These are phyloP conservation scores for Haplosporangium gracile DNA, from an alignment of 192 early-diverging fungal genomes.

Conservation along the genomic window DNA sequence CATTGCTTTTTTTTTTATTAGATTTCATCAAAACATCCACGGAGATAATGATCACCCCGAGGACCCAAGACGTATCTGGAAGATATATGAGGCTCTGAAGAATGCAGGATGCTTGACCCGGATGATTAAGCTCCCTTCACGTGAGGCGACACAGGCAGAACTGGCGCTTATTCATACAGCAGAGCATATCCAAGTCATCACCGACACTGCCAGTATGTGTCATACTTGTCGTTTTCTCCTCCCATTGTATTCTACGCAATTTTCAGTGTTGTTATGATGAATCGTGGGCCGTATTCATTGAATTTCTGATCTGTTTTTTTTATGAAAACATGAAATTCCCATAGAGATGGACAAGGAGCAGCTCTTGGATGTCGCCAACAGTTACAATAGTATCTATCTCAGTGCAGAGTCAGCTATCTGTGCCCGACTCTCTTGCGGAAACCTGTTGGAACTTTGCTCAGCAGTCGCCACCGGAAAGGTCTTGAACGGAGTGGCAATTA, in stretches of 20 bases:
- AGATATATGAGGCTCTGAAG: constrained; percentile 70
- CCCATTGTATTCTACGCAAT: background rate
- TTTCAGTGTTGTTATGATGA: background rate
- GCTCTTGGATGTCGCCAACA: constrained; percentile 56
- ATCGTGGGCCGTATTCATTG: background rate
- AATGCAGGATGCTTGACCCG: constrained; percentile 59
- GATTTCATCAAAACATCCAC: constrained; percentile 72
- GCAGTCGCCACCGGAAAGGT: constrained; percentile 75
- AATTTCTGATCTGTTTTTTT: background rate
- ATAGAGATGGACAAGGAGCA: constrained; percentile 63
- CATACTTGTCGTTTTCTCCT: background rate
- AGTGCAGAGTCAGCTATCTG: constrained; percentile 72
- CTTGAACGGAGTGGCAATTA: constrained; percentile 86
- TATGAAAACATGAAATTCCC: background rate
- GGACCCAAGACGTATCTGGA: constrained; percentile 79
- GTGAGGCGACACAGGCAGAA: constrained; percentile 64
- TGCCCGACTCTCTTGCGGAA: constrained; percentile 81
- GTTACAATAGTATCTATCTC: constrained; percentile 79
- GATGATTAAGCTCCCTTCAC: constrained; percentile 58
- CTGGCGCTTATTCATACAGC: constrained; percentile 68
- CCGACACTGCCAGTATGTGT: constrained; percentile 57
- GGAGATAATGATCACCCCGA: constrained; percentile 80
- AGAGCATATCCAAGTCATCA: constrained; percentile 60
- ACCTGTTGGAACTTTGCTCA: constrained; percentile 77
- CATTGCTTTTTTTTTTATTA: background rate